Evolutionary conservation across 2,329 filamentous ascomycete species (phyloP), one percentile per base, ranked within the genome.

Genomic region (Apiospora phragmitis): DNA sequence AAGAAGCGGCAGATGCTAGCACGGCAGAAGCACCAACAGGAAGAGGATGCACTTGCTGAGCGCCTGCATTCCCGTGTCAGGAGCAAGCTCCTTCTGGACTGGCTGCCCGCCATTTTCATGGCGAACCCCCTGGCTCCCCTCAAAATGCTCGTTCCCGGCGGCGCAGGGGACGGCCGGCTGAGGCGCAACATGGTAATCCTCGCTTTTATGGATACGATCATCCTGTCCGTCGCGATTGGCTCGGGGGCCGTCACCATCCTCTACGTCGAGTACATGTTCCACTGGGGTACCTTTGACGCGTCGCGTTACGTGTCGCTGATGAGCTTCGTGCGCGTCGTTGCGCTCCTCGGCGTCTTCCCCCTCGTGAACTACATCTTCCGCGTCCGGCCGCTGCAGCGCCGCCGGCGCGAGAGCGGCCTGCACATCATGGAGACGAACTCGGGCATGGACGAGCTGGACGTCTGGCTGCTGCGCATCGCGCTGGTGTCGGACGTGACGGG

Each of bases 181-280:
- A 91, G 94, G 21, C 86, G 91, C 69, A 99, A 99, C 78, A 84
- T 99, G n/a, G 79, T 97, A 3, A 83, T 95, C 0, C 86, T 99
- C 11, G 93, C 94, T 2, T 85, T 90, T 7, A 91, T 95, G 70
- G 96, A 98, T 78, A 93, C 92, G 35, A 90, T 94, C 73, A 88
- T 97, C 74, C 92, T 98, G 72, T 92, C 94, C 29, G 88, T 94
- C 0, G 91, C 92, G 9, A 93, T 98, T 87, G 94, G 95, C 66
- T 89, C 91, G 0, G 90, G 94, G 72, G 90, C 91, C n/a, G 91
- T 98, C 45, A 86, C 96, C 26, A 87, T 98, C 70, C 88, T 97
- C 69, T 99, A 98, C 81, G 90, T 90, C 32, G 91, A 93, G 74
- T 92, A 89, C 76, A 88, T 90, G 75, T 98, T 97, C 78, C 85